Percentiles rank a stretch among this genome's conserved stretches.
Evolutionary conservation across 2,329 filamentous ascomycete species (phyloP).

Genomic region (Davidsoniella virescens): DNA sequence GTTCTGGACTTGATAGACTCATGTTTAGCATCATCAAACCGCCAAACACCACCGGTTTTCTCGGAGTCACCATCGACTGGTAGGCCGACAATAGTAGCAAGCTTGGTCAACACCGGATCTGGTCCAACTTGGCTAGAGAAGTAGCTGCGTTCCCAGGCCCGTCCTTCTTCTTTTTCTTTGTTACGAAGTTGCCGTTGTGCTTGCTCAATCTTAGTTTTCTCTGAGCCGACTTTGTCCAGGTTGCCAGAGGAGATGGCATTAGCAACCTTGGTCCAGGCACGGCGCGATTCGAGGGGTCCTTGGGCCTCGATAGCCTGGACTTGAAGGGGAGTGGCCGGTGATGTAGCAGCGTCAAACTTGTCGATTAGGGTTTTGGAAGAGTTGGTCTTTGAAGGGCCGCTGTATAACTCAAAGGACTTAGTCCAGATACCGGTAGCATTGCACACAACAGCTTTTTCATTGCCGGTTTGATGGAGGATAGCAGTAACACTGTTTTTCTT

Average conservation of each 20-base stretch:
- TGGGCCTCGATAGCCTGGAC: conserved; percentile 62
- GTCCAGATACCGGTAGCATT: conserved; percentile 86
- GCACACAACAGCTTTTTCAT: conserved; percentile 61
- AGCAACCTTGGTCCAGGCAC: conserved; percentile 78
- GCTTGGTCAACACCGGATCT: conserved; percentile 28
- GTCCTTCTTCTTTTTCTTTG: conserved; percentile 57
- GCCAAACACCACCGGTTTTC: conserved; percentile 45
- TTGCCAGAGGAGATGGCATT: conserved; percentile 60
- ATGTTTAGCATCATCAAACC: conserved; percentile 35
- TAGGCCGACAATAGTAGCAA: conserved; percentile 32
- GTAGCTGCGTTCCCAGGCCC: conserved; percentile 69
- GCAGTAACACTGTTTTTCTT: conserved; percentile 89
- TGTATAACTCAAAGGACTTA: conserved; percentile 61
- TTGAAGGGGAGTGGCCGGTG: conserved; percentile 47
- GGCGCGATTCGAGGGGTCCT: conserved; percentile 71
- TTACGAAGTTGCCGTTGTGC: conserved; percentile 61
- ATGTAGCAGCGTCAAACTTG: conserved; percentile 41
- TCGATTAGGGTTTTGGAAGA: conserved; percentile 34
- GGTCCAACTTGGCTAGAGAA: conserved; percentile 41
- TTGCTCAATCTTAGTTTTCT: conserved; percentile 84
- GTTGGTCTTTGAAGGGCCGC: conserved; percentile 39
- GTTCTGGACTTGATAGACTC: conserved; percentile 17
- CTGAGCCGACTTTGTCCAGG: conserved; percentile 60
- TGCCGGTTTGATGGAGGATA: conserved; percentile 50
- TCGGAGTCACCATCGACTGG: conserved; percentile 36